Percentiles rank a stretch among this genome's conserved stretches.
Conservation (phyloP, 2,329 filamentous ascomycete genomes). For the Cephalotrichum gorgonifer region DNA sequence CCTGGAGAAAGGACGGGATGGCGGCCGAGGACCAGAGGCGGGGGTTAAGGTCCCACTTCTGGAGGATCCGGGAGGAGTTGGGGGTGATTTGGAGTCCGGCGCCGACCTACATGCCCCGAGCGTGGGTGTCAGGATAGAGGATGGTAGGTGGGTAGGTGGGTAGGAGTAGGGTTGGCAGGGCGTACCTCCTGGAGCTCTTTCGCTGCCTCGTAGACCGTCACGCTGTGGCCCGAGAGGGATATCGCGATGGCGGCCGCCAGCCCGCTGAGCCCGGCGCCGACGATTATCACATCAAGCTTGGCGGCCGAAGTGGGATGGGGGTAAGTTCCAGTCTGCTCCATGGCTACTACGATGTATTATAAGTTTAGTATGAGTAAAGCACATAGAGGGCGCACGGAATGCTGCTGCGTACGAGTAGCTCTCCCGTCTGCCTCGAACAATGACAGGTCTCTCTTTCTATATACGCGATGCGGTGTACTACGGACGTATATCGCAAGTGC, state of each 20-base stretch:
- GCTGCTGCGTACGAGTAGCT: too few species aligned
- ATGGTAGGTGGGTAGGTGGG: background rate
- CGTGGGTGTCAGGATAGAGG: background rate
- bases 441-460: too few species aligned
- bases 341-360: too few species aligned
- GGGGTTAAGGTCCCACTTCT: conserved; percentile 37
- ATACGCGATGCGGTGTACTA: too few species aligned
- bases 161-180: background rate
- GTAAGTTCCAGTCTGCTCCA: background rate
- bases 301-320: background rate
- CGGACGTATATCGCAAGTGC: too few species aligned
- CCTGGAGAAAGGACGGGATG: conserved; percentile 34
- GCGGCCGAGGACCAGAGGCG: conserved; percentile 25
- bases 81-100: conserved; percentile 20
- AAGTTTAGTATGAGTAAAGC: too few species aligned
- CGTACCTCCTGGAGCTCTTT: conserved; percentile 10
- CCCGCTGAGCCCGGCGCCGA: conserved; percentile 10
- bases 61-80: conserved; percentile 24
- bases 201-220: conserved; percentile 11
- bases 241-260: conserved; percentile 15
- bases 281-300: conserved; percentile 19
- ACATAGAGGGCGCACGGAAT: too few species aligned
- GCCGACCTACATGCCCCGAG: conserved; percentile 11
- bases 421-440: too few species aligned
- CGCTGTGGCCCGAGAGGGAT: conserved; percentile 10